These are phyloP conservation scores for Cercophora sp. DNA, from an alignment of 495 filamentous ascomycete species.

Conservation along the genomic window DNA sequence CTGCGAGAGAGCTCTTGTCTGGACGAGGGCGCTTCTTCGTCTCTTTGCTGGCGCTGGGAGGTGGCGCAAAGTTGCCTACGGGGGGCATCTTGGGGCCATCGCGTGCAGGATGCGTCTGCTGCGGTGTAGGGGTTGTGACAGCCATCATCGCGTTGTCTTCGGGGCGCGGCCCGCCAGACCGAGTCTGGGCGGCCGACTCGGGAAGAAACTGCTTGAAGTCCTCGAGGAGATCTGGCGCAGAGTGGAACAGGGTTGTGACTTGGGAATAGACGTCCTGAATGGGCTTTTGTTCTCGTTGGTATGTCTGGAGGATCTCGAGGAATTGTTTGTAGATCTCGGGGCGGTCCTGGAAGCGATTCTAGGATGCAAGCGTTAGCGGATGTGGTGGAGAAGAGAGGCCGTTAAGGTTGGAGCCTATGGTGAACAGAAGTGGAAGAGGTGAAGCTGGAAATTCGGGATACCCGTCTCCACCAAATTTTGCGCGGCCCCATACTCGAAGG, in stretches of 20 bases:
- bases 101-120: slow-evolving; percentile 39
- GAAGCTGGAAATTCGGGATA: too few relatives aligned
- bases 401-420: background rate
- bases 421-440: too few relatives aligned
- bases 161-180: slow-evolving; percentile 51
- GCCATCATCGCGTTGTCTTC: slow-evolving; percentile 62
- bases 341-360: slow-evolving; percentile 93
- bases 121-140: slow-evolving; percentile 47
- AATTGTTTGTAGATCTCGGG: slow-evolving; percentile 99
- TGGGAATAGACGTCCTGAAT: slow-evolving; percentile 98
- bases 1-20: slow-evolving; percentile 35
- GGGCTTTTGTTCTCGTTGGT: slow-evolving; percentile 95
- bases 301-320: slow-evolving; percentile 96
- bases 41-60: slow-evolving; percentile 70
- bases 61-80: slow-evolving; percentile 87
- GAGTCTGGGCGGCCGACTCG: slow-evolving; percentile 88
- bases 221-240: slow-evolving; percentile 92
- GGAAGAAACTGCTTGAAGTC: slow-evolving; percentile 99
- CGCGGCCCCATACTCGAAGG: slow-evolving; percentile 5
- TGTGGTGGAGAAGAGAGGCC: slow-evolving; percentile 1
- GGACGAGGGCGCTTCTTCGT: slow-evolving; percentile 65
- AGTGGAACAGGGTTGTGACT: slow-evolving; percentile 89
- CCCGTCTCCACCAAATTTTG: slow-evolving; percentile 19
- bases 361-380: slow-evolving; percentile 15
- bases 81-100: slow-evolving; percentile 75